Percentiles rank a stretch among this genome's conserved stretches.
These are phyloP conservation scores for Cynanchum wilfordii DNA, from an alignment of 257 asterid genomes.

Conservation along the genomic window DNA sequence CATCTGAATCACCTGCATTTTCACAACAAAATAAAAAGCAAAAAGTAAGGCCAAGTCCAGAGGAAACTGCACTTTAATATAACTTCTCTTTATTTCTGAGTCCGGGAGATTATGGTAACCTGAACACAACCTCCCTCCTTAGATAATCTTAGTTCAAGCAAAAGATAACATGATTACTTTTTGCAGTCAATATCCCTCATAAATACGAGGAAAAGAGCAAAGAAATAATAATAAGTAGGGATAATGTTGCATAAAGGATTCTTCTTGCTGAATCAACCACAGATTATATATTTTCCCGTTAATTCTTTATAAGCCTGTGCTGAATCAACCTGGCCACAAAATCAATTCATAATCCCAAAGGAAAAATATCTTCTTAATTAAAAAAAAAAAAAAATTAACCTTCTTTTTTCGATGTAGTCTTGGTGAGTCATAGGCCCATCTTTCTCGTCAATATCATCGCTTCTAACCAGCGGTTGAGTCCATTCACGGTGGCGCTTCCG, in stretches of 20 bases:
- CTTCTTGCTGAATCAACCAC: background rate
- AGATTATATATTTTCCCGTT: conserved; percentile 12
- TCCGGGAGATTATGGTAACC: background rate
- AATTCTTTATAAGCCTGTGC: conserved; percentile 51
- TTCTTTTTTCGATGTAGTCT: conserved; percentile 55
- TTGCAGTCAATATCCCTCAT: background rate
- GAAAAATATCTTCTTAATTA: background rate
- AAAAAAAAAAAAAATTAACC: conserved; percentile 26
- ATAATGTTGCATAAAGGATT: background rate
- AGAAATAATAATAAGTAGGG: too few relatives aligned
- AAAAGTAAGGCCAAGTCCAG: background rate
- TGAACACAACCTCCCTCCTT: background rate
- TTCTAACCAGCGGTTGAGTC: conserved; percentile 27
- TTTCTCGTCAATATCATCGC: conserved; percentile 23
- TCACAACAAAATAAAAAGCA: background rate
- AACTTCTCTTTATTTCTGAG: background rate
- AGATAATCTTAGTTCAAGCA: background rate
- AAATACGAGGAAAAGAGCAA: background rate
- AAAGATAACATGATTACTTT: background rate
- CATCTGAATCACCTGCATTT: conserved; percentile 52
- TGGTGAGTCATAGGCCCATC: conserved; percentile 76
- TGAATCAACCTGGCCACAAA: conserved; percentile 23
- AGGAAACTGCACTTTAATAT: background rate
- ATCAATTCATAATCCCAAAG: background rate
- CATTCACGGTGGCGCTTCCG: conserved; percentile 46